Conservation (phyloP, 352 stramenopile genomes). For the Phytophthora cactorum region DNA sequence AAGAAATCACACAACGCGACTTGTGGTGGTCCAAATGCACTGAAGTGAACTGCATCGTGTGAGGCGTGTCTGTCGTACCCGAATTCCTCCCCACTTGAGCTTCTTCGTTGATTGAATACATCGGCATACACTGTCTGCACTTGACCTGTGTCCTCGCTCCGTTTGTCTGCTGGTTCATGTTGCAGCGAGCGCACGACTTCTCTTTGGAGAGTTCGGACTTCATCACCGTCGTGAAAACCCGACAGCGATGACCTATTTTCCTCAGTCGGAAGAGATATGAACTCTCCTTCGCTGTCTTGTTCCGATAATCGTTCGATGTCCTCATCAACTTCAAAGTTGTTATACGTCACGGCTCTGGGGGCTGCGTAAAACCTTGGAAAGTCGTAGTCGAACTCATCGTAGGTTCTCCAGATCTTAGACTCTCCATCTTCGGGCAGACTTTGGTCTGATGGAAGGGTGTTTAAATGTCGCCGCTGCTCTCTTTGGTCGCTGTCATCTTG, state of each 20-base stretch:
- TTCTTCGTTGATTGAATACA: slow-evolving; percentile 7
- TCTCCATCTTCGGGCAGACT: slow-evolving; percentile 4
- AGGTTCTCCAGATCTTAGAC: slow-evolving; percentile 20
- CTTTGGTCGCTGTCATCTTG: slow-evolving; percentile 3
- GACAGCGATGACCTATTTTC: slow-evolving; percentile 18
- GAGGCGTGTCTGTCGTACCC: slow-evolving; percentile 5
- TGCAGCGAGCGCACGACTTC: slow-evolving; percentile 57
- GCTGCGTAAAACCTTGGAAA: slow-evolving; percentile 26
- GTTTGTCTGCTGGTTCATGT: slow-evolving; percentile 10
- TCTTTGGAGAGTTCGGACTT: slow-evolving; percentile 31
- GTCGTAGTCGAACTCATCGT: slow-evolving; percentile 38
- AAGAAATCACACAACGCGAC: slow-evolving; percentile 53
- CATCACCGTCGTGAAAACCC: slow-evolving; percentile 14
- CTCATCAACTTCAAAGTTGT: slow-evolving; percentile 26
- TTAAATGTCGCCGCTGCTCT: slow-evolving; percentile 25
- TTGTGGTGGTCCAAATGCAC: slow-evolving; percentile 58
- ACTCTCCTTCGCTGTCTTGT: slow-evolving; percentile 29
- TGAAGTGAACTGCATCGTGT: slow-evolving; percentile 59
- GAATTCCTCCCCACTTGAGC: not conserved
- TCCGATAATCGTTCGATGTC: slow-evolving; percentile 14
- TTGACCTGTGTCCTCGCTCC: not conserved
- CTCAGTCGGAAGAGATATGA: slow-evolving; percentile 23
- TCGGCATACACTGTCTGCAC: not conserved
- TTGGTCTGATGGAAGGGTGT: slow-evolving; percentile 11
- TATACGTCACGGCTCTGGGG: slow-evolving; percentile 21